phyloP scores from a whole-genome alignment of 2,329 filamentous ascomycete genomes.

The Penicillium decumbens region DNA sequence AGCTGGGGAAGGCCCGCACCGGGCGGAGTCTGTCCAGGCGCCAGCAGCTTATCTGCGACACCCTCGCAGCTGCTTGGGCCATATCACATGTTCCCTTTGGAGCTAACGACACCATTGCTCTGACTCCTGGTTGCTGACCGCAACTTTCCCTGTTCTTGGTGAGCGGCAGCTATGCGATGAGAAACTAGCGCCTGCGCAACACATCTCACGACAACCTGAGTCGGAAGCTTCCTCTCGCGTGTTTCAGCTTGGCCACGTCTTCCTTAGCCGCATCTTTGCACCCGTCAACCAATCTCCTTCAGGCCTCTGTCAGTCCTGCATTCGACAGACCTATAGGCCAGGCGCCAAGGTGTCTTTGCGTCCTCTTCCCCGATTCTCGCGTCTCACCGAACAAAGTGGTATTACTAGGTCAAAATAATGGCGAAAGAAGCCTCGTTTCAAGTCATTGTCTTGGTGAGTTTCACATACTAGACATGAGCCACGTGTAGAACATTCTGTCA shows the following conservation, averaged over 20 bases:
- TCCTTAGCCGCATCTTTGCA: constrained; percentile 2
- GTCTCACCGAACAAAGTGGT: constrained; percentile 6
- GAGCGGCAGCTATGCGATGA: background rate
- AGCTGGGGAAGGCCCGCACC: constrained; percentile 10
- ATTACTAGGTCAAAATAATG: constrained; percentile 10
- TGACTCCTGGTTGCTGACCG: background rate
- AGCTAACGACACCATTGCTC: background rate
- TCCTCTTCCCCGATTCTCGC: background rate
- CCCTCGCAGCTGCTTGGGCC: background rate
- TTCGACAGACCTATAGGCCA: background rate
- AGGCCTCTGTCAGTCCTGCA: background rate
- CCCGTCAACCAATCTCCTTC: background rate
- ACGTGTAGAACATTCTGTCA: constrained; percentile 5
- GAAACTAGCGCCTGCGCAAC: background rate
- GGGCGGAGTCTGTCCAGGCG: constrained; percentile 4
- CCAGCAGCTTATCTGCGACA: background rate
- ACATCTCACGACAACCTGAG: constrained; percentile 1
- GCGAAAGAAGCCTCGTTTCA: constrained; percentile 54
- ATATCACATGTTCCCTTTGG: background rate
- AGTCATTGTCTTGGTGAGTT: constrained; percentile 68
- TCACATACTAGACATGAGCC: constrained; percentile 1
- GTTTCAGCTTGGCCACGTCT: background rate
- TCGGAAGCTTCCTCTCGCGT: constrained; percentile 1
- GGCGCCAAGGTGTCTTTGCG: background rate
- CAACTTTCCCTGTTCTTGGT: background rate